Evolutionary conservation across 176 grass and related monocot genomes (phyloP).

Genomic region (Carex littledalei): DNA sequence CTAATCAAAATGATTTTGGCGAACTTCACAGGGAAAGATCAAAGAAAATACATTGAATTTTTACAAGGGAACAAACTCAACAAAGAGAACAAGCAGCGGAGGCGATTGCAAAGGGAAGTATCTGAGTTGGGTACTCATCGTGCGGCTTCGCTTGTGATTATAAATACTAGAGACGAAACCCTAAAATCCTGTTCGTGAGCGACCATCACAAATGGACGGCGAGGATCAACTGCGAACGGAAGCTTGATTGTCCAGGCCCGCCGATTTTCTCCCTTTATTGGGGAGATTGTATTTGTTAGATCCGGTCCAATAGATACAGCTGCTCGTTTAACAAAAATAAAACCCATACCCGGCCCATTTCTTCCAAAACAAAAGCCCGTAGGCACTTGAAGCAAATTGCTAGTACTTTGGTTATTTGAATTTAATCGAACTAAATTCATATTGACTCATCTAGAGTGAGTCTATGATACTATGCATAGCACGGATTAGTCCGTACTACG

Average conservation of each 20-base stretch:
- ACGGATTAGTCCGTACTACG: too few relatives aligned
- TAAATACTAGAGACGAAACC: slow-evolving; percentile 17
- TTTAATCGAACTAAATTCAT: background rate
- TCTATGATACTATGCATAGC: too few relatives aligned
- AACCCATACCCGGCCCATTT: background rate
- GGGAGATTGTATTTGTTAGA: background rate
- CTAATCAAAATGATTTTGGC: background rate
- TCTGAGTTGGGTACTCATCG: background rate
- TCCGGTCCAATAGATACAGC: background rate
- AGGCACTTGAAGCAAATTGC: background rate
- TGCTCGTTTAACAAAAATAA: background rate
- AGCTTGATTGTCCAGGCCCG: background rate
- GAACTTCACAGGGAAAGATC: background rate
- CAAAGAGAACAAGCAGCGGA: background rate
- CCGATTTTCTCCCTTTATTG: too few relatives aligned
- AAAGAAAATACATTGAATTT: background rate
- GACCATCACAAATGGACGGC: background rate
- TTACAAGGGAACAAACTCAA: too few relatives aligned
- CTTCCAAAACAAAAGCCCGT: background rate
- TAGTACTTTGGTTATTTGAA: background rate
- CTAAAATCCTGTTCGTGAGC: slow-evolving; percentile 8
- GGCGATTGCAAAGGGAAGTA: background rate
- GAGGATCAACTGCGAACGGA: background rate
- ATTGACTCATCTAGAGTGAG: too few relatives aligned
- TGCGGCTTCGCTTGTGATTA: background rate